These are phyloP conservation scores for Solanum sejunctum DNA, from an alignment of 257 asterid species.

Conservation along the genomic window DNA sequence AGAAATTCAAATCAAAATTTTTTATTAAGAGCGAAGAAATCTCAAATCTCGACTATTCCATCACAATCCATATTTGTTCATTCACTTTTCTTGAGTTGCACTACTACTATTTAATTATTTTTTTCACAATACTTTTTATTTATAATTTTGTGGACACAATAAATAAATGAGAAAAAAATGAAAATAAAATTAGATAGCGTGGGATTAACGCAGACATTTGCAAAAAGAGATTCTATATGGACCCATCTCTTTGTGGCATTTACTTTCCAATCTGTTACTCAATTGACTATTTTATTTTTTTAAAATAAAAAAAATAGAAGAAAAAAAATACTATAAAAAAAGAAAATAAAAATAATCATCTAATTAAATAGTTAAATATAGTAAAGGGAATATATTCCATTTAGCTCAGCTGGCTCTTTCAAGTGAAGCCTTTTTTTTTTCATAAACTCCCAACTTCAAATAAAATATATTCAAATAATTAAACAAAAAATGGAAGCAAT, in stretches of 20 bases:
- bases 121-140: background rate
- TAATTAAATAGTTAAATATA: background rate
- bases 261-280: background rate
- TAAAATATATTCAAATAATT: too few relatives aligned
- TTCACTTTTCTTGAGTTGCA: background rate
- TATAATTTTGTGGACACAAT: background rate
- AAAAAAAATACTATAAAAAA: too few relatives aligned
- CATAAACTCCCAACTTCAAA: too few relatives aligned
- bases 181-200: constrained; percentile 20
- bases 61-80: rapidly evolving
- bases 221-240: constrained; percentile 14
- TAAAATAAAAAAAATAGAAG: background rate
- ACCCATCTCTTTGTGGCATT: background rate
- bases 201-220: constrained; percentile 22
- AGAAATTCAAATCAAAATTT: rapidly evolving
- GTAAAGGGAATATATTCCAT: background rate
- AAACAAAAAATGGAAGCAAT: too few relatives aligned
- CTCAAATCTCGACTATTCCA: background rate
- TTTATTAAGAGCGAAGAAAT: rapidly evolving
- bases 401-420: background rate
- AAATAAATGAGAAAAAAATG: background rate
- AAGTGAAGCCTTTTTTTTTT: background rate
- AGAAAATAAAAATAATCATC: background rate
- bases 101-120: background rate
- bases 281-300: background rate